Evolutionary conservation across 345 rosid genomes (phyloP).

Genomic region (Rhizophora mangle): DNA sequence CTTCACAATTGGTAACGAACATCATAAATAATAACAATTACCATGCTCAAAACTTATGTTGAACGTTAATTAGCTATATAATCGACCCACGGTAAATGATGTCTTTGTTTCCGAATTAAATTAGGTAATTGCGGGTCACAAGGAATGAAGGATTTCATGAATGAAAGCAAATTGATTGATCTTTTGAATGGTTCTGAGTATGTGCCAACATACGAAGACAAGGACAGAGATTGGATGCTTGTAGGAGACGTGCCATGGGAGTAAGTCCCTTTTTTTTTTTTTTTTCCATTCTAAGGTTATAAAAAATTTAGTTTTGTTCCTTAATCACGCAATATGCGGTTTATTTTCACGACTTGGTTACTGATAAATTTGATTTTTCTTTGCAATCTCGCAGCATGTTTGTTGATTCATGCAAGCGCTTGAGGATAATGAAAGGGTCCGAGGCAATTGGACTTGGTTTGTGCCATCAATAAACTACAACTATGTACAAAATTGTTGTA

Average conservation of each 20-base stretch:
- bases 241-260: conserved; percentile 94
- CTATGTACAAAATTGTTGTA: background rate
- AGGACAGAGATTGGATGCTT: conserved; percentile 94
- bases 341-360: background rate
- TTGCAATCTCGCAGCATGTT: conserved; percentile 48
- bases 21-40: no score
- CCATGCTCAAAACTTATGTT: no score
- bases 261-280: conserved; percentile 33
- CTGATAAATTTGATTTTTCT: no score
- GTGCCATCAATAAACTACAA: conserved; percentile 8
- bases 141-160: conserved; percentile 79
- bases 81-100: background rate
- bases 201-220: conserved; percentile 81
- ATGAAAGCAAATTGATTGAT: conserved; percentile 73
- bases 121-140: conserved; percentile 66
- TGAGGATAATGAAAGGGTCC: conserved; percentile 74
- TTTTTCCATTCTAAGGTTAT: no score
- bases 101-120: background rate
- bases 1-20: conserved; percentile 57
- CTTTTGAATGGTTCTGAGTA: conserved; percentile 75
- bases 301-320: no score
- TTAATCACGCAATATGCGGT: background rate
- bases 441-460: conserved; percentile 88
- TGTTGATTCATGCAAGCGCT: conserved; percentile 72
- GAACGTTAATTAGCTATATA: no score